Conservation (phyloP, 805 yeast species). For the Cyberlindnera maritima region DNA sequence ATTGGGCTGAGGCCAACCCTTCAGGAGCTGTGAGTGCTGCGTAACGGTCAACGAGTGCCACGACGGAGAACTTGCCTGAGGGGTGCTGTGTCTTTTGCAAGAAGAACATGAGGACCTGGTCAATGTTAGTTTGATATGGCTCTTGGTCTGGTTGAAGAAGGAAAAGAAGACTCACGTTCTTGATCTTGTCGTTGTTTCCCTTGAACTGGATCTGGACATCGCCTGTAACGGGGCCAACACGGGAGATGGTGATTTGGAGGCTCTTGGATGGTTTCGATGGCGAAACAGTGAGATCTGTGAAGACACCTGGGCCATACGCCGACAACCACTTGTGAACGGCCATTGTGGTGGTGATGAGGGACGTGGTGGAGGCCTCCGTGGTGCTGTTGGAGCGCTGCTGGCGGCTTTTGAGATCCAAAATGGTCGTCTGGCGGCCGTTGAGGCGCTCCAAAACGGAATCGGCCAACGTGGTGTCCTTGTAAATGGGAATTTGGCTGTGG, state of each 20-base stretch:
- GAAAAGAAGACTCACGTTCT: slow-evolving; percentile 1
- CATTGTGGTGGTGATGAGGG: slow-evolving; percentile 2
- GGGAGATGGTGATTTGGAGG: slow-evolving; percentile 2
- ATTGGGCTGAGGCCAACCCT: neutral
- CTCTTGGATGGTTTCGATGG: neutral
- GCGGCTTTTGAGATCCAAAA: neutral
- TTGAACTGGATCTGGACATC: slow-evolving; percentile 4
- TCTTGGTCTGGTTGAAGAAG: neutral
- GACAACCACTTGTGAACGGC: slow-evolving; percentile 8
- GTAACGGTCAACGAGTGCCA: slow-evolving; percentile 4
- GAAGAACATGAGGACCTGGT: neutral
- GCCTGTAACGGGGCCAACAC: slow-evolving; percentile 9
- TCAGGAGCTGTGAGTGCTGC: slow-evolving; percentile 2
- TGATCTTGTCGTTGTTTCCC: neutral
- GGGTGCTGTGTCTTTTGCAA: slow-evolving; percentile 3
- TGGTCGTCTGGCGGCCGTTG: neutral
- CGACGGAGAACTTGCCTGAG: neutral
- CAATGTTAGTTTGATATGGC: neutral
- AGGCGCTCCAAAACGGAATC: neutral
- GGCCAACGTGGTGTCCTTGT: neutral
- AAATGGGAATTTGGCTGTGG: neutral
- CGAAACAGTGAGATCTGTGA: neutral
- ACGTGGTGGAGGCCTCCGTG: neutral
- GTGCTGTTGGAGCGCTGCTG: neutral
- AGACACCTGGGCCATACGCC: slow-evolving; percentile 4